Base-by-base conservation (phyloP, 441 rosid genomes). In the Croton setiger region DNA sequence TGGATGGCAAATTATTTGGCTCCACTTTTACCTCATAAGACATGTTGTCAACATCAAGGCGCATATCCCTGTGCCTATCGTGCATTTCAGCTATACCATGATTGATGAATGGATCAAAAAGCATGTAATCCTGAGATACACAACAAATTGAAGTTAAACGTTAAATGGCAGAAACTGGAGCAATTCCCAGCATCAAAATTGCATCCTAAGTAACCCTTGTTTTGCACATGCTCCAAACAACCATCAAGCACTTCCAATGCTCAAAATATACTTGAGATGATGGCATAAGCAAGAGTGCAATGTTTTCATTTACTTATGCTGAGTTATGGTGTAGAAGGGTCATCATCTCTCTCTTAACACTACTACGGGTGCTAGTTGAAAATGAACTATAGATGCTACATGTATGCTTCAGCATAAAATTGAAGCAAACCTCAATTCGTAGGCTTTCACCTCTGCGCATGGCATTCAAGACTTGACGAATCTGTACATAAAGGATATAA, bases 11-110 rank as follows among this genome's bases (percentile, higher is more conserved):
- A 60, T 51, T 68, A 60, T 45, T 45, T 53, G n/a, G 39, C 14
- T 59, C 36, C 14, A 27, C 17, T 62, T 72, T 77, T 76, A 93
- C 98, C 92, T 93, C 97, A 18, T 90, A 93, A 23, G 97, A 86
- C 98, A 93, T 93, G 82, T 88, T 87, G 76, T 93, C 97, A 55
- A 87, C 88, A 73, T 90, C 98, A 43, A 90, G 92, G 33, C 96
- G 96, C 98, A 90, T 80, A 15, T 90, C 97, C 67, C 88, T 78
- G 72, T 90, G 98, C 66, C 90, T 82, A 81, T 92, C 98, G 55
- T 88, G 93, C 76, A 80, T 57, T 61, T 90, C 96, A 4, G 89
- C 84, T 76, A 88, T 80, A 65, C 92, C 83, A 56, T 85, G 82
- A 77, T 79, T 76, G 63, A 82, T 58, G 71, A 81, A 75, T 13